These are phyloP conservation scores for Sporobolomyces roseus DNA, from an alignment of 768 basidiomycete genomes.

Conservation along the genomic window DNA sequence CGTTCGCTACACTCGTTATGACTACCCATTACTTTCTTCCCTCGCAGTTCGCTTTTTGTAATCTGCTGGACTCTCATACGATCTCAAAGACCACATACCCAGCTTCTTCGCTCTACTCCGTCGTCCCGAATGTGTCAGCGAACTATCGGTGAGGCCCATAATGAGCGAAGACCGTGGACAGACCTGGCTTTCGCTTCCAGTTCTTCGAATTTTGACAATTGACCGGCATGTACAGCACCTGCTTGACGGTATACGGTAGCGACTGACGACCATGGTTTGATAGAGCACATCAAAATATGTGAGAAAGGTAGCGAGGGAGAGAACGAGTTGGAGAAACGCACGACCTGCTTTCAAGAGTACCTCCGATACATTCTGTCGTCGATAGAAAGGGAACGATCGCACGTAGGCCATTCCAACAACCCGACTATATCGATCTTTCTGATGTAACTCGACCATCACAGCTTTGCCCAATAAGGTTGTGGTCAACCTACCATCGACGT, in stretches of 20 bases:
- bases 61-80: constrained; percentile 66
- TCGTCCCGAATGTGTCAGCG: background rate
- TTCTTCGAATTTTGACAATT: constrained; percentile 60
- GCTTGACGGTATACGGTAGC: constrained; percentile 55
- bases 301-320: background rate
- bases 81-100: constrained; percentile 71
- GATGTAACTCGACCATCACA: constrained; percentile 67
- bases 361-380: background rate
- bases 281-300: constrained; percentile 1
- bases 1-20: no score
- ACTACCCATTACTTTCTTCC: no score
- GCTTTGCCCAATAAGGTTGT: constrained; percentile 57
- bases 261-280: constrained; percentile 1
- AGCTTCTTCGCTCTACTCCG: constrained; percentile 56
- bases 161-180: constrained; percentile 38
- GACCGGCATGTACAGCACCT: constrained; percentile 60
- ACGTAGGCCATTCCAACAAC: constrained; percentile 51
- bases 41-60: constrained; percentile 64
- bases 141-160: background rate
- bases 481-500: constrained; percentile 56
- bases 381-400: background rate
- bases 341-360: constrained; percentile 13
- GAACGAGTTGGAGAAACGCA: no score
- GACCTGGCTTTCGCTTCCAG: constrained; percentile 68
- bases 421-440: constrained; percentile 77